phyloP scores from a whole-genome alignment of 768 basidiomycete species.

The Lactarius sp. region DNA sequence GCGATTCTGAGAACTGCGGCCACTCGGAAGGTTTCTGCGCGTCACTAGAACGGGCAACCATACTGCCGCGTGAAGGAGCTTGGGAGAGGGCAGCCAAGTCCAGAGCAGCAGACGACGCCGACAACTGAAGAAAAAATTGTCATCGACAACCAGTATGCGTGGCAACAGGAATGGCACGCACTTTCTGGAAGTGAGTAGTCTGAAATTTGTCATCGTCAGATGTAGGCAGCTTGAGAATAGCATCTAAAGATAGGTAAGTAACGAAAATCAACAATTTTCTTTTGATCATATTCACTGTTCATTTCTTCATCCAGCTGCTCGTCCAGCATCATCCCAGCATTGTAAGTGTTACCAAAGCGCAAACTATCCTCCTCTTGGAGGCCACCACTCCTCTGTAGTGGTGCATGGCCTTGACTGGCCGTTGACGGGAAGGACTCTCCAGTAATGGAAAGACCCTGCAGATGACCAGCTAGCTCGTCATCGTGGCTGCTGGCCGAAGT shows the following conservation, averaged over 20 bases:
- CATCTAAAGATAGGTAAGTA: conserved; percentile 46
- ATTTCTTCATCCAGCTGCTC: conserved; percentile 93
- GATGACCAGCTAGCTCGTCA: conserved; percentile 71
- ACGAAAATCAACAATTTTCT: background rate
- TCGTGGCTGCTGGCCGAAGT: conserved; percentile 86
- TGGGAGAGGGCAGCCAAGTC: conserved; percentile 89
- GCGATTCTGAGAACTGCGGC: conserved; percentile 79
- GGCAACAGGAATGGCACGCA: conserved; percentile 32
- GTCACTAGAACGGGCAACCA: conserved; percentile 49
- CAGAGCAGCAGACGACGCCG: conserved; percentile 85
- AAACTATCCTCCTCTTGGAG: conserved; percentile 58
- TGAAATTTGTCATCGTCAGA: conserved; percentile 87
- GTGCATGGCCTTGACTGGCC: conserved; percentile 47
- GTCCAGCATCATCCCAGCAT: conserved; percentile 87
- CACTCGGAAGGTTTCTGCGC: conserved; percentile 81
- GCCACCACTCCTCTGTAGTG: conserved; percentile 46
- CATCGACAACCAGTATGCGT: conserved; percentile 2
- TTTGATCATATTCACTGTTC: conserved; percentile 59
- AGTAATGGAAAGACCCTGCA: conserved; percentile 65
- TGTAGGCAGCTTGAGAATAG: conserved; percentile 82
- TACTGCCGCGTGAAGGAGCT: conserved; percentile 63
- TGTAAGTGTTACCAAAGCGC: conserved; percentile 60
- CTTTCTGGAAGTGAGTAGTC: conserved; percentile 59
- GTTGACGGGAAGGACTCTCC: conserved; percentile 62
- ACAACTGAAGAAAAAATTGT: conserved; percentile 44